phyloP scores from a whole-genome alignment of 352 stramenopile genomes.

The Phytophthora colocasiae region DNA sequence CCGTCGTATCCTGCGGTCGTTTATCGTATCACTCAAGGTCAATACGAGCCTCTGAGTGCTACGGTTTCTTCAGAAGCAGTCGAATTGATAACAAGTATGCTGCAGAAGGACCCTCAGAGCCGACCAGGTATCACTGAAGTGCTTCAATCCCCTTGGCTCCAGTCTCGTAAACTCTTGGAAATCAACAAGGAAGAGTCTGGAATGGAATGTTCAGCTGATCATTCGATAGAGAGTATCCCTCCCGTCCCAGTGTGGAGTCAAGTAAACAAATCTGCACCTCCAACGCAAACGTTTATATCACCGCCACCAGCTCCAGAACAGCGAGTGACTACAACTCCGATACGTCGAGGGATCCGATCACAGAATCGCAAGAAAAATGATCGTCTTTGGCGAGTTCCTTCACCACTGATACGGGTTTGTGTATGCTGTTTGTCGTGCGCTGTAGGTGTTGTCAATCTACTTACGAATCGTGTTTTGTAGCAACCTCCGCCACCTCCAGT shows the following conservation, averaged over 20 bases:
- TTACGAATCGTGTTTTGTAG: conserved; percentile 1
- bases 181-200: not conserved
- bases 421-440: conserved; percentile 2
- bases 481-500: conserved; percentile 8
- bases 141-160: conserved; percentile 26
- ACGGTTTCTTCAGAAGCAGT: conserved; percentile 25
- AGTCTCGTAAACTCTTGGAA: not conserved
- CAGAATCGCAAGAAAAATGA: not conserved
- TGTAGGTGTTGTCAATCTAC: not conserved
- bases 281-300: not conserved
- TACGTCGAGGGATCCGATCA: not conserved
- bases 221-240: not conserved
- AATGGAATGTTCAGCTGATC: not conserved
- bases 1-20: conserved; percentile 58
- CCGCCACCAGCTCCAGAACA: conserved; percentile 6
- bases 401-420: conserved; percentile 19
- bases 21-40: conserved; percentile 48
- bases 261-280: too few relatives aligned
- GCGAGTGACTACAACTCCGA: not conserved
- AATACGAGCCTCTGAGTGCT: conserved; percentile 37
- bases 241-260: not conserved
- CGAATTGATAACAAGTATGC: conserved; percentile 36
- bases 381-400: not conserved
- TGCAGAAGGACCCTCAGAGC: conserved; percentile 25
- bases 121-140: conserved; percentile 24